Evolutionary conservation across 1,284 basidiomycete species (phyloP).

Genomic region (Tilletia indica): DNA sequence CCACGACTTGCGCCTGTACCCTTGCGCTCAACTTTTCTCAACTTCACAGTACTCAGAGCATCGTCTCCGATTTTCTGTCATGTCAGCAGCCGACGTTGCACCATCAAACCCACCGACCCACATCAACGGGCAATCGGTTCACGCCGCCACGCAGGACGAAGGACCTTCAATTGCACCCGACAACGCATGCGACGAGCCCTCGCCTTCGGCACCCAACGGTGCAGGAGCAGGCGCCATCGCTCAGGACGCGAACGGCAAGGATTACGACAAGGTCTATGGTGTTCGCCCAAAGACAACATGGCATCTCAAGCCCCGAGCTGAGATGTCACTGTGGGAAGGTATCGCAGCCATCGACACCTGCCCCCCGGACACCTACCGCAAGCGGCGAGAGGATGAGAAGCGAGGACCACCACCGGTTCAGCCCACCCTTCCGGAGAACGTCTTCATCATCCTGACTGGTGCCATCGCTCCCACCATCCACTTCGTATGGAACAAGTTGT

Average conservation of each 20-base stretch:
- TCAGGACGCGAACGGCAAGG: conserved; percentile 36
- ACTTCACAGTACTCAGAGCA: no score
- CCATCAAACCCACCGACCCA: not conserved
- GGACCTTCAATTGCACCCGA: conserved; percentile 42
- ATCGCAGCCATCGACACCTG: conserved; percentile 41
- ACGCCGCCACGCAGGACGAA: conserved; percentile 27
- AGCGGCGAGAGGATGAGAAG: conserved; percentile 29
- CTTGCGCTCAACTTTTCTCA: no score
- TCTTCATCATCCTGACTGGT: conserved; percentile 41
- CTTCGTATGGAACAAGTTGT: conserved; percentile 35
- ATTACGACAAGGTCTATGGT: conserved; percentile 48
- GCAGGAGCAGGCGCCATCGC: conserved; percentile 43
- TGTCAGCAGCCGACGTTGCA: not conserved
- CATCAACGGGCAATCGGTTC: not conserved
- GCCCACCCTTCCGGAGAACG: conserved; percentile 43
- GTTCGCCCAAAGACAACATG: conserved; percentile 45
- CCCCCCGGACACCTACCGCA: conserved; percentile 38
- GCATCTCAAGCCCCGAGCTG: conserved; percentile 42
- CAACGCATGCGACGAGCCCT: conserved; percentile 46
- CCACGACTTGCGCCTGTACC: no score
- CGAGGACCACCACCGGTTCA: conserved; percentile 40
- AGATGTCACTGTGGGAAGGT: conserved; percentile 46
- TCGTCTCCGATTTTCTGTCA: no score
- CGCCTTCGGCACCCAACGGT: conserved; percentile 40
- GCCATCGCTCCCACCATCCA: conserved; percentile 35